phyloP scores from a whole-genome alignment of 805 yeast species.

The Cyberlindnera mrakii region DNA sequence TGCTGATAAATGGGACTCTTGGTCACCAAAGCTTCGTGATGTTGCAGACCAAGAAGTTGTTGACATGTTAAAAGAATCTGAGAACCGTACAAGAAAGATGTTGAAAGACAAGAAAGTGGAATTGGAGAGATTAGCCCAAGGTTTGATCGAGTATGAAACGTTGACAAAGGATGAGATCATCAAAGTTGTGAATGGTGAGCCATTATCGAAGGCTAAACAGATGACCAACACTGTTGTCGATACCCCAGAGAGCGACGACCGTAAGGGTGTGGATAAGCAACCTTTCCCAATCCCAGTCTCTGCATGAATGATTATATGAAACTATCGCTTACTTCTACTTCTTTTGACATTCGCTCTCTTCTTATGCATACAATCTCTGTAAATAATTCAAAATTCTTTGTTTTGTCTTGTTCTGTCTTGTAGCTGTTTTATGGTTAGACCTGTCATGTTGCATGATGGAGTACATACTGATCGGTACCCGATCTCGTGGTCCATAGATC shows the following conservation, averaged over 20 bases:
- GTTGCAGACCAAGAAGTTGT: slow-evolving; percentile 92
- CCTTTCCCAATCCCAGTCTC: slow-evolving; percentile 25
- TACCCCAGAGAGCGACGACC: slow-evolving; percentile 40
- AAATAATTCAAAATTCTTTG: no score
- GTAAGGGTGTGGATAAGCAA: slow-evolving; percentile 29
- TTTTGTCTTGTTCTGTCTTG: no score
- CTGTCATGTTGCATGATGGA: no score
- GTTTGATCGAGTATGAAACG: slow-evolving; percentile 91
- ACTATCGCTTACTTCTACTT: not conserved
- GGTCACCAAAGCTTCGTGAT: slow-evolving; percentile 87
- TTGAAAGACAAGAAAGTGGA: slow-evolving; percentile 59
- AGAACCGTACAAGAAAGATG: slow-evolving; percentile 68
- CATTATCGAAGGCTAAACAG: slow-evolving; percentile 59
- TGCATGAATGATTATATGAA: slow-evolving; percentile 7
- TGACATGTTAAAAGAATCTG: slow-evolving; percentile 65
- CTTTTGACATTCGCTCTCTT: not conserved
- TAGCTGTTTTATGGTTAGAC: no score
- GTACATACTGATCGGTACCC: no score
- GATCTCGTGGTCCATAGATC: no score
- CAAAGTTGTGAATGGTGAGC: slow-evolving; percentile 75
- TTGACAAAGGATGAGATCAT: slow-evolving; percentile 88
- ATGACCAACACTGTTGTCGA: slow-evolving; percentile 73
- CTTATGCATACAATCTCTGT: no score
- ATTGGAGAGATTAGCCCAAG: slow-evolving; percentile 84
- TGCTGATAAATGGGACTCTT: slow-evolving; percentile 87